Percentiles rank a stretch among this genome's conserved stretches.
Evolutionary conservation across 495 filamentous ascomycete genomes (phyloP).

Genomic region (Xylaria flabelliformis): DNA sequence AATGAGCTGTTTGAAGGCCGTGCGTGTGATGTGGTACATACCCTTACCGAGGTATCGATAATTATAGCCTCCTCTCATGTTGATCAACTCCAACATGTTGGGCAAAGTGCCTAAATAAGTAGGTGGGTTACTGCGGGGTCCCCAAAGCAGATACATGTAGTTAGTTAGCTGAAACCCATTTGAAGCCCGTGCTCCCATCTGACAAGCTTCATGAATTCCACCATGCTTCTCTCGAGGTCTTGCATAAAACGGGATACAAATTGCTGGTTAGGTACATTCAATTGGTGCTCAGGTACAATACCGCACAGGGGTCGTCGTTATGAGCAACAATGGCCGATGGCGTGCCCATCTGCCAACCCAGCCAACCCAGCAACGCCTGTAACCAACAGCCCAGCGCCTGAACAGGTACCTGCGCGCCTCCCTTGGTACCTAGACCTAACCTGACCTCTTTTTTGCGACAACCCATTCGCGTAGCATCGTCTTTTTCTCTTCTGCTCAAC

Average conservation of each 20-base stretch:
- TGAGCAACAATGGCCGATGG: background rate
- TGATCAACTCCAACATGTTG: background rate
- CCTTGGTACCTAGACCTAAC: constrained; percentile 24
- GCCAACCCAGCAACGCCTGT: background rate
- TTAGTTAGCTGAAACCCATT: background rate
- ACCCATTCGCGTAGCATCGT: constrained; percentile 30
- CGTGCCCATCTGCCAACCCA: background rate
- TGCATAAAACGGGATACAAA: background rate
- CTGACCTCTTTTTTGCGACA: constrained; percentile 32
- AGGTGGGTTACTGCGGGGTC: constrained; percentile 25
- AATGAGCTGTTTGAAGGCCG: background rate
- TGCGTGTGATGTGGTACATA: background rate
- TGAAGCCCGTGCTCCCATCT: background rate
- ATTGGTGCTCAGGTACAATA: constrained; percentile 1
- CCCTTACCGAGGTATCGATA: too few relatives aligned
- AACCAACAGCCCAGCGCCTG: background rate
- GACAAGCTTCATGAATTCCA: background rate
- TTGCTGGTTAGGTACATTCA: background rate
- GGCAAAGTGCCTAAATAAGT: constrained; percentile 10
- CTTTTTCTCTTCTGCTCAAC: constrained; percentile 29
- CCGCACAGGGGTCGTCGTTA: background rate
- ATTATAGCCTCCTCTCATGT: background rate
- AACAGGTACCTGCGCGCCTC: constrained; percentile 18
- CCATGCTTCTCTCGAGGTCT: constrained; percentile 4
- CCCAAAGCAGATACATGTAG: background rate